Evolutionary conservation across 768 basidiomycete species (phyloP).

Genomic region (Ramaria sp.): DNA sequence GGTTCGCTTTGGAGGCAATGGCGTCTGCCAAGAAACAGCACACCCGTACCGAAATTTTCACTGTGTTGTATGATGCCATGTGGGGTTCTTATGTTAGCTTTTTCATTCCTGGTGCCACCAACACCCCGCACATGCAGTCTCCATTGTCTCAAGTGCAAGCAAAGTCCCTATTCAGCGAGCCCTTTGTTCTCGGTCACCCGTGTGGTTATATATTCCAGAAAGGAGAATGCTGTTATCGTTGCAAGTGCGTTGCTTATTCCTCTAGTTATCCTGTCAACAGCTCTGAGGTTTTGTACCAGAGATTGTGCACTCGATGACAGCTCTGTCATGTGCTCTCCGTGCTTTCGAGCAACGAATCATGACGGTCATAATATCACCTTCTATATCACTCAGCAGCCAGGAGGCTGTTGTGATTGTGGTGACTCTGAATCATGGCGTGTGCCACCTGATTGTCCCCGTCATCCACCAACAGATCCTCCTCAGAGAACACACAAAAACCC

Average conservation of each 20-base stretch:
- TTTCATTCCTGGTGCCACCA: constrained; percentile 51
- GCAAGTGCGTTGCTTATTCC: constrained; percentile 53
- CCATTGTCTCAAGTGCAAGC: constrained; percentile 64
- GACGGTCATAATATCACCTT: constrained; percentile 84
- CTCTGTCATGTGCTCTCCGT: constrained; percentile 81
- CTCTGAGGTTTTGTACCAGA: constrained; percentile 28
- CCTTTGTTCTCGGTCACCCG: constrained; percentile 53
- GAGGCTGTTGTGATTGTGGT: constrained; percentile 93
- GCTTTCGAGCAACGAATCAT: constrained; percentile 86
- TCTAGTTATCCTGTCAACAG: background rate
- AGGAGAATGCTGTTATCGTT: constrained; percentile 87
- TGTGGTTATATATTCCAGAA: constrained; percentile 84
- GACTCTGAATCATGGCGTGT: constrained; percentile 80
- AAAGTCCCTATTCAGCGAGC: constrained; percentile 40
- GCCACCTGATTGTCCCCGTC: constrained; percentile 58
- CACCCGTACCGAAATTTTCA: constrained; percentile 74
- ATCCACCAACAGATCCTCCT: constrained; percentile 41
- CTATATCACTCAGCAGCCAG: constrained; percentile 84
- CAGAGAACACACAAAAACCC: constrained; percentile 11
- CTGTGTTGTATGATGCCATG: constrained; percentile 71
- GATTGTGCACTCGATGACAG: constrained; percentile 87
- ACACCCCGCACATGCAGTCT: constrained; percentile 43
- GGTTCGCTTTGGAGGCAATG: background rate
- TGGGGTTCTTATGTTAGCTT: constrained; percentile 67
- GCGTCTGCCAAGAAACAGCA: background rate